Conservation (phyloP, 169 alveolate genomes). For the Plasmodium cynomolgi region DNA sequence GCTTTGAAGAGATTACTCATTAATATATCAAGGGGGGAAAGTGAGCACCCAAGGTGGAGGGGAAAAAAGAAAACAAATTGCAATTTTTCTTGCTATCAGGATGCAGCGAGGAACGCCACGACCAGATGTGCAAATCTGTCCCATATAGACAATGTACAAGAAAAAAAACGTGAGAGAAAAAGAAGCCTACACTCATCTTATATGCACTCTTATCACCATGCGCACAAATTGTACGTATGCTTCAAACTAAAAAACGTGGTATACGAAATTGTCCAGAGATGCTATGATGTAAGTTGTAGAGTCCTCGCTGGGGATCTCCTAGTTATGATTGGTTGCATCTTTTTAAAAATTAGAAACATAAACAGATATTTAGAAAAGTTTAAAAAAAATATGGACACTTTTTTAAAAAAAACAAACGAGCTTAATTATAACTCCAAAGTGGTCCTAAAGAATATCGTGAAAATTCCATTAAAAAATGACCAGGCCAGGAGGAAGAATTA, state of each 20-base stretch:
- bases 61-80: conserved; percentile 4
- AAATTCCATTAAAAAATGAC: conserved; percentile 58
- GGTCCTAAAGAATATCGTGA: conserved; percentile 32
- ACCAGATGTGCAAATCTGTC: background rate
- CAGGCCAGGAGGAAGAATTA: conserved; percentile 9
- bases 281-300: conserved; percentile 57
- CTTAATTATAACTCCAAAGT: conserved; percentile 51
- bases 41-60: background rate
- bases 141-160: background rate
- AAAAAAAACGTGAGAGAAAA: background rate
- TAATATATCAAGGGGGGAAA: conserved; percentile 14
- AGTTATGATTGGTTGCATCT: conserved; percentile 60
- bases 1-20: conserved; percentile 54
- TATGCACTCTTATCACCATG: background rate
- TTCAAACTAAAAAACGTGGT: conserved; percentile 48
- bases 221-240: conserved; percentile 7
- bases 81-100: conserved; percentile 16
- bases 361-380: conserved; percentile 42
- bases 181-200: background rate
- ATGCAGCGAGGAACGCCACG: background rate
- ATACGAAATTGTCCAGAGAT: conserved; percentile 57
- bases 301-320: conserved; percentile 57
- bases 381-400: conserved; percentile 34
- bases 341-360: conserved; percentile 64
- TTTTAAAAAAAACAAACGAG: conserved; percentile 33